Evolutionary conservation across 164 flowering plant species (phyloP), one percentile per base, ranked within the genome.

Genomic region (Annona cherimola): DNA sequence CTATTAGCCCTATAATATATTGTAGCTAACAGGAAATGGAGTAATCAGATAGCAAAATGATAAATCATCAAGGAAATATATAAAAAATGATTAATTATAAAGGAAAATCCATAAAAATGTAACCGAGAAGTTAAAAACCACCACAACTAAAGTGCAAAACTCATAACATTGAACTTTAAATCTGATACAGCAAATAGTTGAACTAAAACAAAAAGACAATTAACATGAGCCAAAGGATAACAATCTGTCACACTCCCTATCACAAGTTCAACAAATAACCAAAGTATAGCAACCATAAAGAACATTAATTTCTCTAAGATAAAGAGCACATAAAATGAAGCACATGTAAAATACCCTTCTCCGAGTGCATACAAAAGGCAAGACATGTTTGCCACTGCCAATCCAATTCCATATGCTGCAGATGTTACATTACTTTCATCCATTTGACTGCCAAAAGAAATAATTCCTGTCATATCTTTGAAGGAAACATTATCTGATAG

Each of bases 371-470:
- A 84, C 61, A 79, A 79, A 70, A 76, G 79, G 75, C 69, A 59
- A 60, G 90, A 84, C 93, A 91, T 91, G 69, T 86, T 79, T 64
- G 86, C 83, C 74, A 90, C 72, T n/a, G 86, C 83, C 42, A 71
- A 63, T 76, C 76, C 84, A 67, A 89, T 61, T 60, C 85, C 74
- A 77, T 76, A 76, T 50, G 67, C 87, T 44, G 59, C 66, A 61
- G 74, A 74, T 74, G 60, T 63, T 72, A 70, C 81, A 78, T 63
- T 65, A 4, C 9, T 20, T 20, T 50, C 9, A 61, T 72, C 70
- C 11, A 72, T 67, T 66, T 72, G 84, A 73, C 26, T 64, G 39
- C 42, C 44, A 42, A 77, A 67, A 66, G 79, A 59, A 45, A 43
- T 42, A 45, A 66, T 61, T n/a, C 45, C 78, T 45, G 60, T 63